These are phyloP conservation scores for Saturnispora serradocipensis DNA, from an alignment of 805 yeast genomes.

Conservation along the genomic window DNA sequence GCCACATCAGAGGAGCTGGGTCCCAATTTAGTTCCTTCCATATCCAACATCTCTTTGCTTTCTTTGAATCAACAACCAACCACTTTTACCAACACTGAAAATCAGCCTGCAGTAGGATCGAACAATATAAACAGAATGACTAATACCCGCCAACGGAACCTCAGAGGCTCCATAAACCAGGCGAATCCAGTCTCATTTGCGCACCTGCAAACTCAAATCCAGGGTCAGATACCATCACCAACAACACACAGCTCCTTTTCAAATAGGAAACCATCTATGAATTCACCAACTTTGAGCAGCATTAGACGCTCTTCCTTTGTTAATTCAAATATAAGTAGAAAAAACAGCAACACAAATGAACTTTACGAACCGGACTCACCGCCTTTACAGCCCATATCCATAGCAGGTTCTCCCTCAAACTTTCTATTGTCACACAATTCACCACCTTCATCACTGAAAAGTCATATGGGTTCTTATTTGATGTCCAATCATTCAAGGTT, in stretches of 20 bases:
- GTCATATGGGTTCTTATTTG: conserved; percentile 4
- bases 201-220: conserved; percentile 1
- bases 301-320: conserved; percentile 3
- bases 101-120: not conserved
- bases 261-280: conserved; percentile 13
- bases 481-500: conserved; percentile 5
- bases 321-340: not conserved
- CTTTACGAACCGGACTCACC: conserved; percentile 40
- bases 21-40: conserved; percentile 27
- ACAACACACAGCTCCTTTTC: conserved; percentile 1
- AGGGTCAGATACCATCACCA: conserved; percentile 2
- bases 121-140: not conserved
- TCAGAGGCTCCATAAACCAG: not conserved
- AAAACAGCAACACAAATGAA: conserved; percentile 8
- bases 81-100: not conserved
- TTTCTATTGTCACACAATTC: conserved; percentile 46
- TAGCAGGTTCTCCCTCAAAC: conserved; percentile 47
- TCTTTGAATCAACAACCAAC: conserved; percentile 24
- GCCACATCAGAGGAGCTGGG: conserved; percentile 29
- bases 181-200: conserved; percentile 3
- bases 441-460: conserved; percentile 34
- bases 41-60: conserved; percentile 29
- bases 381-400: conserved; percentile 39
- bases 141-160: not conserved
- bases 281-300: conserved; percentile 7